Conservation (phyloP, 2,329 filamentous ascomycete genomes). For the Paramyrothecium sp. region DNA sequence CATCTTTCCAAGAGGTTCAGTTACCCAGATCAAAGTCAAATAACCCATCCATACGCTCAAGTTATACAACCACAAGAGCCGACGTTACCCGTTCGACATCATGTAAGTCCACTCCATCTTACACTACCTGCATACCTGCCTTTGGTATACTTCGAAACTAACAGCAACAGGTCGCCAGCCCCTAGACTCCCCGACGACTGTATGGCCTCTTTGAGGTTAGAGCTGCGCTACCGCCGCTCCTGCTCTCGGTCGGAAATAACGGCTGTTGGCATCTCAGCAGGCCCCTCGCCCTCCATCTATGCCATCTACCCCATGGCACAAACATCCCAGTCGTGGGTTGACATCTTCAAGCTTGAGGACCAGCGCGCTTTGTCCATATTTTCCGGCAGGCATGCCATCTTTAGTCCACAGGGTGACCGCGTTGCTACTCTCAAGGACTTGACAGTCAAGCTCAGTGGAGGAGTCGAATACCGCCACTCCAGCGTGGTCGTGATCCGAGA, state of each 20-base stretch:
- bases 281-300: conserved; percentile 19
- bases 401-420: conserved; percentile 15
- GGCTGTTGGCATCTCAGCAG: conserved; percentile 26
- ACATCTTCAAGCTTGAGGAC: conserved; percentile 27
- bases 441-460: conserved; percentile 24
- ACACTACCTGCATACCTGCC: too few relatives aligned
- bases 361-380: conserved; percentile 26
- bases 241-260: conserved; percentile 29
- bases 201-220: conserved; percentile 13
- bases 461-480: conserved; percentile 27
- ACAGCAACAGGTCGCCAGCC: background rate
- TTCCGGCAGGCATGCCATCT: conserved; percentile 27
- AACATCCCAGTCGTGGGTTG: conserved; percentile 31
- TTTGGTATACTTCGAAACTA: too few relatives aligned
- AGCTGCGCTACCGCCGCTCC: conserved; percentile 22
- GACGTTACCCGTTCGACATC: background rate
- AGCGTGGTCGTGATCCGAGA: conserved; percentile 29
- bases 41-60: too few relatives aligned
- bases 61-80: too few relatives aligned
- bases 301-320: conserved; percentile 27
- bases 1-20: too few relatives aligned
- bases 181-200: background rate
- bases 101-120: conserved; percentile 14
- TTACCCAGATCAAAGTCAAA: too few relatives aligned
- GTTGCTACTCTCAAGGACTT: conserved; percentile 29